Evolutionary conservation across 257 asterid species (phyloP).

Genomic region (Plantago ovata): DNA sequence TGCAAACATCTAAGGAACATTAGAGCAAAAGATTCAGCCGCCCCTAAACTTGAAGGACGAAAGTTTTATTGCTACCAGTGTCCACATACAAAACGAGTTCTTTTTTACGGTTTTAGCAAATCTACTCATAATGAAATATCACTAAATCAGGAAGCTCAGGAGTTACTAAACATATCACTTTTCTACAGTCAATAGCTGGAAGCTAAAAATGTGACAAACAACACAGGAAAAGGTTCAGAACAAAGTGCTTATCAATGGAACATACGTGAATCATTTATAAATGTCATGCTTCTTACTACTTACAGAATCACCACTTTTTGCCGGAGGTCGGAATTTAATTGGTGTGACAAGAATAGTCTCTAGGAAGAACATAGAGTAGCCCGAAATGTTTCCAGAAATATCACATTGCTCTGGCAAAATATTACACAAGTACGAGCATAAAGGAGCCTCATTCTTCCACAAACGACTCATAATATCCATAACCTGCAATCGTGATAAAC

Average conservation of each 20-base stretch:
- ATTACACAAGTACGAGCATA: slow-evolving; percentile 70
- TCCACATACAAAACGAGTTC: no score
- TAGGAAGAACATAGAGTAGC: slow-evolving; percentile 72
- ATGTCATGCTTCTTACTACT: slow-evolving; percentile 32
- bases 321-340: slow-evolving; percentile 81
- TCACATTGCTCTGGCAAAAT: slow-evolving; percentile 51
- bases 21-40: not conserved
- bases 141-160: no score
- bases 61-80: no score
- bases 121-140: no score
- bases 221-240: no score
- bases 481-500: slow-evolving; percentile 48
- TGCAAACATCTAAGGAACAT: not conserved
- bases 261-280: not conserved
- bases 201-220: no score
- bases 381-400: slow-evolving; percentile 31
- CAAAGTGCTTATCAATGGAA: no score
- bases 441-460: slow-evolving; percentile 84
- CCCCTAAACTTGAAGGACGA: not conserved
- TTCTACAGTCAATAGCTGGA: no score
- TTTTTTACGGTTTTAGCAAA: no score
- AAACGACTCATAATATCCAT: slow-evolving; percentile 54
- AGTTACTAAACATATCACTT: no score
- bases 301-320: slow-evolving; percentile 84
- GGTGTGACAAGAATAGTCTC: slow-evolving; percentile 78